phyloP scores from a whole-genome alignment of 305 asterid genomes.

The Galium porrigens region DNA sequence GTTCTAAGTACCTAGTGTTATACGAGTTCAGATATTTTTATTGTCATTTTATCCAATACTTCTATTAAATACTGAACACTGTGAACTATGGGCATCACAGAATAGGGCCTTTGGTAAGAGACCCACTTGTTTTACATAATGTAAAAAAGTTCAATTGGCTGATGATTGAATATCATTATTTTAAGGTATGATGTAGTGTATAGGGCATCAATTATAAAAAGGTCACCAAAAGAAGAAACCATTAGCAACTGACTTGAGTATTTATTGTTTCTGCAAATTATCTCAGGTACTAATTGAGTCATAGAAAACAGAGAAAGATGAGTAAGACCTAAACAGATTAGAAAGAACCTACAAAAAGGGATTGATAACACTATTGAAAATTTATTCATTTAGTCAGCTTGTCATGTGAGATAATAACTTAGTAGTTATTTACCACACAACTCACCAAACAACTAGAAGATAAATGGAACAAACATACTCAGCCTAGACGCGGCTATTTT shows the following conservation, averaged over 20 bases:
- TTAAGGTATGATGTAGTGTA: not conserved
- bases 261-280: not conserved
- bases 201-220: not conserved
- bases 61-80: not conserved
- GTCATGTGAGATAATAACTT: not conserved
- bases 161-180: not conserved
- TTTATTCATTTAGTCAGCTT: not conserved
- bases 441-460: not conserved
- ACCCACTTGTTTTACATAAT: too few relatives aligned
- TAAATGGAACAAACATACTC: not conserved
- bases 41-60: not conserved
- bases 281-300: not conserved
- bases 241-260: not conserved
- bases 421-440: not conserved
- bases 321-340: not conserved
- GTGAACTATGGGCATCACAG: not conserved
- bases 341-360: not conserved
- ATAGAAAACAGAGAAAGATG: not conserved
- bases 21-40: not conserved
- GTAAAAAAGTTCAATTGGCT: not conserved
- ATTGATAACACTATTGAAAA: not conserved
- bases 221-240: not conserved
- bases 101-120: too few relatives aligned
- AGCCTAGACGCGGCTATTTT: not conserved
- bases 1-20: not conserved